A percentile compares a stretch with the other conserved stretches of the same genome.
Evolutionary conservation across 2,329 filamentous ascomycete species (phyloP).

Genomic region (Beauveria sp.): DNA sequence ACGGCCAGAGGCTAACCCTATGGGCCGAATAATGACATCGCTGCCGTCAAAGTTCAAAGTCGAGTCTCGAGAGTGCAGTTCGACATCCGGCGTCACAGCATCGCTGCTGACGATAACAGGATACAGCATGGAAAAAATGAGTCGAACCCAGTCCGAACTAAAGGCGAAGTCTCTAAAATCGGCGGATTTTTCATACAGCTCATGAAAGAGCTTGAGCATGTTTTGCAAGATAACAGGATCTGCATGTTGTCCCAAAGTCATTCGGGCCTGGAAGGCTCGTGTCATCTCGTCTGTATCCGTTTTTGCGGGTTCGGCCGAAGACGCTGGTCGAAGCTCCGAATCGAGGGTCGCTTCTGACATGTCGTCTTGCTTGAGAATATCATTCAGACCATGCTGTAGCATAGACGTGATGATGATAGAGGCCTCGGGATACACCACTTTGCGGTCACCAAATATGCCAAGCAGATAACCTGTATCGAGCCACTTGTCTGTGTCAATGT

Average conservation of each 20-base stretch:
- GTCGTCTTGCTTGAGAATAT: constrained; percentile 52
- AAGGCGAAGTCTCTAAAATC: constrained; percentile 78
- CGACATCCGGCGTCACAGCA: constrained; percentile 71
- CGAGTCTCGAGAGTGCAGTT: constrained; percentile 77
- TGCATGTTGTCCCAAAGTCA: background rate
- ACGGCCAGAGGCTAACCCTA: constrained; percentile 49
- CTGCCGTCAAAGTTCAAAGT: constrained; percentile 77
- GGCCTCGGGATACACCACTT: constrained; percentile 68
- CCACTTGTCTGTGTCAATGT: constrained; percentile 62
- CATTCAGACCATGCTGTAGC: constrained; percentile 77
- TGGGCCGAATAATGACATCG: constrained; percentile 74
- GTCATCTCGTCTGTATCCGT: background rate
- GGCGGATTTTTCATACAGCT: constrained; percentile 67
- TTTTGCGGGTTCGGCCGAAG: background rate
- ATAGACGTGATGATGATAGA: constrained; percentile 75
- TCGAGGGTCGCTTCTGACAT: background rate
- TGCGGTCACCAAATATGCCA: constrained; percentile 62
- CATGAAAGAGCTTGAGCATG: constrained; percentile 69
- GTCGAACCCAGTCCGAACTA: constrained; percentile 71
- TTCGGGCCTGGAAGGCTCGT: constrained; percentile 10
- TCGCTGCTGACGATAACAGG: constrained; percentile 84
- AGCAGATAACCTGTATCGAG: constrained; percentile 70
- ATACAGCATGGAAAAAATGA: constrained; percentile 73
- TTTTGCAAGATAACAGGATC: constrained; percentile 59
- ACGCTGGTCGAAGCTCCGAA: background rate